phyloP scores from a whole-genome alignment of 352 stramenopile species.

The Phytopythium ostracodes region DNA sequence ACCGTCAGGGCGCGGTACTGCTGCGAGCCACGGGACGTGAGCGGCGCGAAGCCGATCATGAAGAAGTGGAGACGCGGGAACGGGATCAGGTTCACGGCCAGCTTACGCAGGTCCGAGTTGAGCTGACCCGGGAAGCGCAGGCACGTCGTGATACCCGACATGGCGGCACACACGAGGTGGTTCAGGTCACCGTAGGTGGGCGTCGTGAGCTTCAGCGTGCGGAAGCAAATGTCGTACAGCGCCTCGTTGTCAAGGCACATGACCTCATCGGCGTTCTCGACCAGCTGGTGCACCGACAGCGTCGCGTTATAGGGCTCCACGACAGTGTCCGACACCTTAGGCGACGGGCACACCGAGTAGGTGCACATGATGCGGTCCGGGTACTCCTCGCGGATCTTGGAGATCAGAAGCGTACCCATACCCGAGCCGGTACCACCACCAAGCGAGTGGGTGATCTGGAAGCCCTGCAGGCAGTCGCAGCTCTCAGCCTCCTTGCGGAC shows the following conservation, averaged over 20 bases:
- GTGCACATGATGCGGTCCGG: slow-evolving; percentile 99
- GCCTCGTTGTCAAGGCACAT: slow-evolving; percentile 99
- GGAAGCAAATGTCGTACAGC: slow-evolving; percentile 99
- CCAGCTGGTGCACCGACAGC: slow-evolving; percentile 98
- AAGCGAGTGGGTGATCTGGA: slow-evolving; percentile 99
- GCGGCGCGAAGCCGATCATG: slow-evolving; percentile 98
- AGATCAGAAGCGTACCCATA: slow-evolving; percentile 99
- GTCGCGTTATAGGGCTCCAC: slow-evolving; percentile 99
- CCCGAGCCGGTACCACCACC: slow-evolving; percentile 98
- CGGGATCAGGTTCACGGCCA: slow-evolving; percentile 98
- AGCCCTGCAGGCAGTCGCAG: slow-evolving; percentile 99
- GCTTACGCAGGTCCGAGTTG: slow-evolving; percentile 98
- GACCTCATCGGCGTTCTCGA: slow-evolving; percentile 99
- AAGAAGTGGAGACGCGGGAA: slow-evolving; percentile 99
- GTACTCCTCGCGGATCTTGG: slow-evolving; percentile 98
- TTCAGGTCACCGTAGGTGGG: slow-evolving; percentile 99
- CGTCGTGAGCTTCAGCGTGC: slow-evolving; percentile 98
- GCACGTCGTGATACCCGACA: slow-evolving; percentile 98
- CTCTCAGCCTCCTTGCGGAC: slow-evolving; percentile 97
- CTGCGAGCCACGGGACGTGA: slow-evolving; percentile 95
- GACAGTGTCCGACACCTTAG: slow-evolving; percentile 98
- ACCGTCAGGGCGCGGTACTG: slow-evolving; percentile 98
- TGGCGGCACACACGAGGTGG: slow-evolving; percentile 97
- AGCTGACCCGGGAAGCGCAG: slow-evolving; percentile 98
- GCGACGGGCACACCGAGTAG: slow-evolving; percentile 98